These are phyloP conservation scores for Starmerella apicola DNA, from an alignment of 805 yeast genomes.

Conservation along the genomic window DNA sequence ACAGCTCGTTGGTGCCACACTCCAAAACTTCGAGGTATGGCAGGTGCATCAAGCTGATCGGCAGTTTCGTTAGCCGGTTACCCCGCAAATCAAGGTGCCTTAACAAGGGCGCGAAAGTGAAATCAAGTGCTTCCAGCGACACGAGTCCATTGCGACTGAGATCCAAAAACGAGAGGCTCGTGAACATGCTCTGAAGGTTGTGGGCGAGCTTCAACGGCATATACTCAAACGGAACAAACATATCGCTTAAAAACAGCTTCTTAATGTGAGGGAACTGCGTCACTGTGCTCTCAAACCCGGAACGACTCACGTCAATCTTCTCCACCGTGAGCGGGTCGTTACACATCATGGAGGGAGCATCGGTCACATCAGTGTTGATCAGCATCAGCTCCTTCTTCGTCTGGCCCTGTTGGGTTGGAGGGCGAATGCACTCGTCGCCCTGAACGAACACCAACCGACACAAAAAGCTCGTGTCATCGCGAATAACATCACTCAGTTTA, in stretches of 20 bases:
- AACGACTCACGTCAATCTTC: constrained; percentile 12
- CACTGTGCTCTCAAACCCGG: constrained; percentile 12
- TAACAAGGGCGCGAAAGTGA: constrained; percentile 37
- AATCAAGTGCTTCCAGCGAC: constrained; percentile 35
- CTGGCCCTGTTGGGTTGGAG: constrained; percentile 12
- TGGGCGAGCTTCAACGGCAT: not conserved
- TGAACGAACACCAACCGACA: constrained; percentile 18
- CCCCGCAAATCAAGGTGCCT: constrained; percentile 64
- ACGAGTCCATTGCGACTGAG: constrained; percentile 65
- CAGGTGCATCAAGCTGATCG: constrained; percentile 25
- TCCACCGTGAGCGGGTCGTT: constrained; percentile 4
- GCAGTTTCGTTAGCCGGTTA: constrained; percentile 47
- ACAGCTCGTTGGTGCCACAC: constrained; percentile 27
- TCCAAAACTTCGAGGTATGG: constrained; percentile 11
- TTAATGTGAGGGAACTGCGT: constrained; percentile 6
- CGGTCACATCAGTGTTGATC: constrained; percentile 12
- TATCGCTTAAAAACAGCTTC: constrained; percentile 1
- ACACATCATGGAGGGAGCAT: constrained; percentile 14
- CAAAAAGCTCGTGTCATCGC: constrained; percentile 21
- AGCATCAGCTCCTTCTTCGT: constrained; percentile 10
- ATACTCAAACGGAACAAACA: constrained; percentile 2
- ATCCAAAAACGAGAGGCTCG: constrained; percentile 52
- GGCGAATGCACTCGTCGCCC: constrained; percentile 13
- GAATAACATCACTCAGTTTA: constrained; percentile 12
- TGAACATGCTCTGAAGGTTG: not conserved